Evolutionary conservation across 768 basidiomycete species (phyloP).

Genomic region (Sarcodon sp.): DNA sequence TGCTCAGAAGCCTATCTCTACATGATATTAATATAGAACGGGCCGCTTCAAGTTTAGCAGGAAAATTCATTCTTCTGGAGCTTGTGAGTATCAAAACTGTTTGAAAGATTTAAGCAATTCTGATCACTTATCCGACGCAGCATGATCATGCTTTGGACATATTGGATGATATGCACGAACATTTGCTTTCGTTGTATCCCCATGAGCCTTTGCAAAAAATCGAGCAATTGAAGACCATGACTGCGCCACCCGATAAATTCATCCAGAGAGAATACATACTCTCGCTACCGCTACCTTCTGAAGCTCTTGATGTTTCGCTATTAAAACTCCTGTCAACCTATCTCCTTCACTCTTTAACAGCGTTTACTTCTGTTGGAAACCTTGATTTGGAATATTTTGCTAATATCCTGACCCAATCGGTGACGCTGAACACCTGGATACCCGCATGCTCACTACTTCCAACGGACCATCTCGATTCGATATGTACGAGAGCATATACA

Average conservation of each 20-base stretch:
- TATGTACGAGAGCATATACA: constrained; percentile 50
- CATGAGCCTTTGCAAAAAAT: neutral
- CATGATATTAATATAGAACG: constrained; percentile 47
- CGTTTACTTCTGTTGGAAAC: constrained; percentile 4
- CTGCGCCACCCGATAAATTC: neutral
- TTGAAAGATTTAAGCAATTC: neutral
- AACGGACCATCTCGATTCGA: constrained; percentile 39
- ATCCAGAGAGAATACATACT: constrained; percentile 18
- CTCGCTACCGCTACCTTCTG: constrained; percentile 29
- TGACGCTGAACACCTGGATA: constrained; percentile 33
- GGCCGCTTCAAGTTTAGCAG: constrained; percentile 54
- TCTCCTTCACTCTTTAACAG: constrained; percentile 37
- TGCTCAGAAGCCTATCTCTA: constrained; percentile 14
- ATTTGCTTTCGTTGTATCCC: constrained; percentile 21
- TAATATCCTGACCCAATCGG: constrained; percentile 15
- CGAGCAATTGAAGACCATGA: neutral
- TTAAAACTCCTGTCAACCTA: constrained; percentile 49
- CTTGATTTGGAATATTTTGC: constrained; percentile 15
- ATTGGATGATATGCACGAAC: constrained; percentile 32
- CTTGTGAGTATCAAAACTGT: constrained; percentile 37
- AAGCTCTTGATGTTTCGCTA: constrained; percentile 17
- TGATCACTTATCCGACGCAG: constrained; percentile 20
- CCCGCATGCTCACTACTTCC: constrained; percentile 29
- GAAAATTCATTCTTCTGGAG: constrained; percentile 55
- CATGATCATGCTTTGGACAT: constrained; percentile 34